Percentiles rank a stretch among this genome's conserved stretches.
These are phyloP conservation scores for Trapa bicornis DNA, from an alignment of 345 rosid genomes.

Conservation along the genomic window DNA sequence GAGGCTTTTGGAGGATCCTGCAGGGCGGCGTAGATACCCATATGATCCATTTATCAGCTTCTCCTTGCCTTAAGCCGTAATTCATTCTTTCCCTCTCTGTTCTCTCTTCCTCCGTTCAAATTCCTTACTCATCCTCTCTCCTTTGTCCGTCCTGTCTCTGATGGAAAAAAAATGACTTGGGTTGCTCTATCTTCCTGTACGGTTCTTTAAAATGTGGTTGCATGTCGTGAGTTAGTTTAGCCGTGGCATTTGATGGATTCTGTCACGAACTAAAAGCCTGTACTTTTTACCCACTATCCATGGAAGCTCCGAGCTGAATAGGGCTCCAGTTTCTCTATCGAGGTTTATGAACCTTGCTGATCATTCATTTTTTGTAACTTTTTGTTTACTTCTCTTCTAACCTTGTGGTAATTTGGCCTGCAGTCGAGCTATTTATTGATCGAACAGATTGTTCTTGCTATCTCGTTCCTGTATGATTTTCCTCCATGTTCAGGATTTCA, in stretches of 20 bases:
- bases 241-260: neutral
- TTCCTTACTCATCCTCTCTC: too few relatives aligned
- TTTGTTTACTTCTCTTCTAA: neutral
- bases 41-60: conserved; percentile 30
- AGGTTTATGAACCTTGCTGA: neutral
- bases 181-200: neutral
- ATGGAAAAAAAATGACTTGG: conserved; percentile 1
- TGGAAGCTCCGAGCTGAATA: neutral
- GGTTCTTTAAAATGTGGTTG: neutral
- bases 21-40: conserved; percentile 31
- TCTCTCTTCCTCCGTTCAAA: neutral
- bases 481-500: neutral
- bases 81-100: conserved; percentile 30
- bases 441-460: neutral
- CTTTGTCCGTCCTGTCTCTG: neutral
- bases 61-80: conserved; percentile 47
- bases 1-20: conserved; percentile 15
- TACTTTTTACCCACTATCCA: neutral
- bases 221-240: neutral
- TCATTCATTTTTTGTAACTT: neutral
- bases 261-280: neutral
- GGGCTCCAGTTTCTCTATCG: neutral
- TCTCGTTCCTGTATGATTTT: neutral
- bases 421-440: neutral
- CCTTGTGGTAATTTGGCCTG: neutral